Base-by-base conservation (phyloP, 1,284 basidiomycete genomes). In the Pascua sp. region DNA sequence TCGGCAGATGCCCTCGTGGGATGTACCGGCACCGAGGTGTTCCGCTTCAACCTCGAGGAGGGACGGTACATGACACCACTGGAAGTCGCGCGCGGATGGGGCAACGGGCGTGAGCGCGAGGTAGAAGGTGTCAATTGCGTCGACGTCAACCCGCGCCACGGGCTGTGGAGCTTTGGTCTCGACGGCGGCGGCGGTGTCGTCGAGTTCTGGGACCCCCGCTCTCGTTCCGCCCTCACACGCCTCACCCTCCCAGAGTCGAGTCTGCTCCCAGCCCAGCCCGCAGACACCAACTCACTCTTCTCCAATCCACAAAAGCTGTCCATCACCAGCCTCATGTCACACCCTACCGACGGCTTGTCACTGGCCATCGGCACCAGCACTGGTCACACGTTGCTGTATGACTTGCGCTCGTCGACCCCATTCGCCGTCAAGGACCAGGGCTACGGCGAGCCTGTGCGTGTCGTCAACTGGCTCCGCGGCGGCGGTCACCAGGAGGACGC, bases 371-470 rank as follows among this genome's bases (percentile, higher is more conserved):
- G 96, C 12, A 98, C 95, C 1, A 91, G 89, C 8, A 90, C 91
- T 0, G 96, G 96, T 0, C 93, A 98, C 71, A 92, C 92, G 0
- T 79, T 98, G 8, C 80, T 99, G 8, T 99, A 98, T 76, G 96
- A 99, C 70, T 84, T 98, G 61, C 88, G 96, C 49, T 87, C 90
- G 36, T 82, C 87, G 7, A 83, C 83, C 24, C 88, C 91, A 10
- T 93, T 90, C 66, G 90, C 90, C 4, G 78, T 86, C 59, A 98
- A 99, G 73, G 96, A 99, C 73, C 95, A 98, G 77, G 96, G 96
- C 1, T 98, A 98, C 68, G 93, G 95, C 2, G 78, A 98, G 44
- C 89, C 94, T 0, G 84, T 99, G 49, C 90, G 89, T 72, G 88
- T 83, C 54, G 84, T 98, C 2, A 78, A 82, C 39, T 99, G 96